Evolutionary conservation across 2,329 filamentous ascomycete species (phyloP).

Genomic region (Neonectria punicea): DNA sequence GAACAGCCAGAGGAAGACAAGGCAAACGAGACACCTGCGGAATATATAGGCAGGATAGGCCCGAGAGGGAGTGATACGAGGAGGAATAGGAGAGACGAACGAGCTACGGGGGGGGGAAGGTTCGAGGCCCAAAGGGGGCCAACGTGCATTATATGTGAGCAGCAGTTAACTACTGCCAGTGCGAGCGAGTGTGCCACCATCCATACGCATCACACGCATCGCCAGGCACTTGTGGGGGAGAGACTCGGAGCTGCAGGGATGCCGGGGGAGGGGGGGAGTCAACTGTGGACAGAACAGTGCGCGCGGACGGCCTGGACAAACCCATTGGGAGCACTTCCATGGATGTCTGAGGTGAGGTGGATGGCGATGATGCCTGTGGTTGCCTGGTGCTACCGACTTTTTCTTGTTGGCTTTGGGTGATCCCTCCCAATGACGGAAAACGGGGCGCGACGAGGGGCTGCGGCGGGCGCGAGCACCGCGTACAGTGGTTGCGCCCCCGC

Average conservation of each 20-base stretch:
- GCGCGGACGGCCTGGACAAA: neutral
- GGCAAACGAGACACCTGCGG: conserved; percentile 11
- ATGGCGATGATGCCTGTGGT: conserved; percentile 44
- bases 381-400: conserved; percentile 45
- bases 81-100: conserved; percentile 5
- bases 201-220: conserved; percentile 12
- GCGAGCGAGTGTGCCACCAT: neutral
- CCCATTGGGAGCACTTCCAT: no score
- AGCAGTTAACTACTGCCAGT: conserved; percentile 5
- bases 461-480: conserved; percentile 40
- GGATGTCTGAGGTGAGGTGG: conserved; percentile 33
- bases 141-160: conserved; percentile 25
- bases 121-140: conserved; percentile 20
- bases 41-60: conserved; percentile 6
- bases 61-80: conserved; percentile 8
- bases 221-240: conserved; percentile 19
- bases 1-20: conserved; percentile 7
- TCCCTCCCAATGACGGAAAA: conserved; percentile 39
- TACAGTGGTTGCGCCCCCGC: conserved; percentile 43
- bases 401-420: conserved; percentile 37
- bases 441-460: conserved; percentile 44
- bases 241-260: conserved; percentile 14
- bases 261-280: neutral
- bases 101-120: conserved; percentile 15
- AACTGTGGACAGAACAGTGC: conserved; percentile 11